Evolutionary conservation across 108 stramenopile genomes (phyloP), one percentile per base, ranked within the genome.

Genomic region (Skeletonema tropicum): DNA sequence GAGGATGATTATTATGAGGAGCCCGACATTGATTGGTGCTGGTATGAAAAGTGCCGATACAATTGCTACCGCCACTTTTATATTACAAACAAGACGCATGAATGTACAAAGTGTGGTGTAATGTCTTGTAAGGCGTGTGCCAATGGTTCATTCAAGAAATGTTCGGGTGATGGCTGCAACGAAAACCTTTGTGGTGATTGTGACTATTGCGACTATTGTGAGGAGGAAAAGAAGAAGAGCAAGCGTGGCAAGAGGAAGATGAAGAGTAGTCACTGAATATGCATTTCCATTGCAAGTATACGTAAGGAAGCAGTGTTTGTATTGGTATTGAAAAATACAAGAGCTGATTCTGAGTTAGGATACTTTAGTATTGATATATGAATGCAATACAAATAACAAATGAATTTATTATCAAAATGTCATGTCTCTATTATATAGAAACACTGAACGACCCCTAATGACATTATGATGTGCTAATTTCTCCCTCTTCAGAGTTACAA

Each of bases 1-100:
- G 48, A 19, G 10, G 48, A 49, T 3, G 48, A 49, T 12, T 49
- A n/a, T 3, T 49, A 49, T 12, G 48, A 49, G 19, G 48, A 49
- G 19, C n/a, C 48, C 17, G 3, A 49, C 48, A 49, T 49, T 17
- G 48, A 49, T 19, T 49, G 48, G 48, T n/a, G 1, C 7, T 6
- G 0, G 17, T 49, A 49, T 12, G 48, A 49, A 19, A 49, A 49
- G 17, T 49, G 48, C 19, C 48, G 48, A n/a, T 49, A 19, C 6
- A 49, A 49, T 49, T 49, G 48, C 48, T 49, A 49, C 48, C 48
- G 48, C 17, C 48, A 49, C 48, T 49, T 49, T 12, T 49, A 49
- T 6, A n/a, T 49, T 0, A 49, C 48, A 19, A 17, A 19, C 1
- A 17, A 49, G 17, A 19, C 48, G 48, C 17, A 49, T 49, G 48